Percentiles rank a stretch among this genome's conserved stretches.
Conservation (phyloP, 2,329 filamentous ascomycete genomes). For the Trichophyton schoenleinii region DNA sequence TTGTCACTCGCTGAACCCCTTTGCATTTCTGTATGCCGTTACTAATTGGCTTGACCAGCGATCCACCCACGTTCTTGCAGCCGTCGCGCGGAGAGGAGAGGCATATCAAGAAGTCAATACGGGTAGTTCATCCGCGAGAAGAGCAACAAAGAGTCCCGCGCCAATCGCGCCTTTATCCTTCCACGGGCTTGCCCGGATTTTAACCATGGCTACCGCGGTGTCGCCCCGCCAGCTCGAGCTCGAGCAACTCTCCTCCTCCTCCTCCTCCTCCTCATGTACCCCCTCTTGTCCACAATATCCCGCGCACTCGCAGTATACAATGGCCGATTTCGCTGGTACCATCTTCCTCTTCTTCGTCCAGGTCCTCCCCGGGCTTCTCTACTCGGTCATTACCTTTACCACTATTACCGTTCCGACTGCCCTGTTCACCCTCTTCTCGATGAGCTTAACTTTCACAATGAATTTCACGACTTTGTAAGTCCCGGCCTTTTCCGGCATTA, state of each 20-base stretch:
- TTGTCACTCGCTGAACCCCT: background rate
- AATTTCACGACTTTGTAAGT: slow-evolving; percentile 87
- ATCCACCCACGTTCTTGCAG: background rate
- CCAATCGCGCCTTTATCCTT: background rate
- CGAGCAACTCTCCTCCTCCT: background rate
- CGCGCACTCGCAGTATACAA: background rate
- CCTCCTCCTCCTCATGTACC: background rate
- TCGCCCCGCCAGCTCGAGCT: background rate
- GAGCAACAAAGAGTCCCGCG: background rate
- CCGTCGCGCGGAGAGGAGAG: background rate
- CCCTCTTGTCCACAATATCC: slow-evolving; percentile 5
- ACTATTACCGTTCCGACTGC: slow-evolving; percentile 83
- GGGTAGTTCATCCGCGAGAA: background rate
- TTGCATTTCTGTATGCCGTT: background rate
- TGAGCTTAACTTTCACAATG: slow-evolving; percentile 93
- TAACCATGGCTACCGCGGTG: background rate
- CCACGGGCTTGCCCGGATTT: background rate
- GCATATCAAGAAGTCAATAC: background rate
- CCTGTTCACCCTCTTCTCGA: slow-evolving; percentile 80
- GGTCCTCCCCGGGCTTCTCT: slow-evolving; percentile 48
- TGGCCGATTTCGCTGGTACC: slow-evolving; percentile 11
- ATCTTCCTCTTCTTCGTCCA: slow-evolving; percentile 37
- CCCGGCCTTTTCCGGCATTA: background rate
- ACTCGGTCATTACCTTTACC: slow-evolving; percentile 71
- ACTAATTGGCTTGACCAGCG: background rate